Conservation (phyloP, 257 asterid genomes). For the Nicotiana obtusifolia region DNA sequence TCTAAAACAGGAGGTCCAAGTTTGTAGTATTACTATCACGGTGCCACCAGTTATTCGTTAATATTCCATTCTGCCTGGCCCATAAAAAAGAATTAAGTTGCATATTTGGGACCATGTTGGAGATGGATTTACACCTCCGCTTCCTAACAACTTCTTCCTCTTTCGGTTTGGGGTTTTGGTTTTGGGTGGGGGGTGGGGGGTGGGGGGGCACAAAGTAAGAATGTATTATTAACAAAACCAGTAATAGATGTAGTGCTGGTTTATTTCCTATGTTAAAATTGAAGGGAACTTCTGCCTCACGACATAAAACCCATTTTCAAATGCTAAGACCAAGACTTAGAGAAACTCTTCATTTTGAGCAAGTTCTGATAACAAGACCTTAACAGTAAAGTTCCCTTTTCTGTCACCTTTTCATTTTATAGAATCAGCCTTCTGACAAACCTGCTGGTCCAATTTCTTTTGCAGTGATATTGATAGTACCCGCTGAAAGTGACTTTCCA, state of each 20-base stretch:
- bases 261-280: not conserved
- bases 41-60: not conserved
- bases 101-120: not conserved
- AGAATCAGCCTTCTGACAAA: not conserved
- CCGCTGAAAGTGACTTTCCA: not conserved
- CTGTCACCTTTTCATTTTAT: not conserved
- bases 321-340: not conserved
- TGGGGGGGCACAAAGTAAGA: not conserved
- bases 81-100: not conserved
- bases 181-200: not conserved
- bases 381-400: not conserved
- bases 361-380: not conserved
- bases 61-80: not conserved
- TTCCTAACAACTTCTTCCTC: not conserved
- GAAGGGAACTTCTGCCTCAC: not conserved
- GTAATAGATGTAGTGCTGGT: not conserved
- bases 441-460: not conserved
- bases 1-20: not conserved
- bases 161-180: not conserved
- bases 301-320: not conserved
- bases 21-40: not conserved
- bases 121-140: not conserved
- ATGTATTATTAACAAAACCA: not conserved
- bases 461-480: not conserved
- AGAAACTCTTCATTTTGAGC: not conserved